Percentiles rank a stretch among this genome's conserved stretches.
phyloP scores from a whole-genome alignment of 2,329 filamentous ascomycete genomes.

The Didymella segeticola region DNA sequence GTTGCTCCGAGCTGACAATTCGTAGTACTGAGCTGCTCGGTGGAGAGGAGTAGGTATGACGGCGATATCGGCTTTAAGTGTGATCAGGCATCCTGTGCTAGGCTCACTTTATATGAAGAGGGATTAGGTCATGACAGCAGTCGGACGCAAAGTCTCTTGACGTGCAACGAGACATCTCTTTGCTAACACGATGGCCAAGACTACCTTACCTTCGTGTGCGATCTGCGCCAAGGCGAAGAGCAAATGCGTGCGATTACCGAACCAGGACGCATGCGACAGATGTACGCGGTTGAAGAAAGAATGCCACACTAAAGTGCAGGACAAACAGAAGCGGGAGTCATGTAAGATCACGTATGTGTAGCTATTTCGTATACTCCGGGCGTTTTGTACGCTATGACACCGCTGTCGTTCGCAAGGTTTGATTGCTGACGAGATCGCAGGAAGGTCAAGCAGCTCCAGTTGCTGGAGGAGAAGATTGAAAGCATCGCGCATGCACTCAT shows the following conservation, averaged over 20 bases:
- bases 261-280: slow-evolving; percentile 5
- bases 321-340: background rate
- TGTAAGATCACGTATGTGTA: background rate
- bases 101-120: background rate
- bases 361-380: background rate
- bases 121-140: background rate
- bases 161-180: no score
- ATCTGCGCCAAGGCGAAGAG: slow-evolving; percentile 12
- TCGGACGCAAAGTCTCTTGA: background rate
- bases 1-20: no score
- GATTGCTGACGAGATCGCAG: background rate
- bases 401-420: no score
- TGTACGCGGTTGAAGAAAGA: background rate
- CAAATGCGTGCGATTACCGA: slow-evolving; percentile 5
- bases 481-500: background rate
- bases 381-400: background rate
- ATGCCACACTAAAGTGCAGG: background rate
- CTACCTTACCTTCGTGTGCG: background rate
- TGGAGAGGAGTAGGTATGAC: background rate
- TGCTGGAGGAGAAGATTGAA: background rate
- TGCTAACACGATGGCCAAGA: background rate
- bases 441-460: background rate
- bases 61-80: slow-evolving; percentile 1
- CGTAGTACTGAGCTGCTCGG: no score
- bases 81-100: background rate